phyloP scores from a whole-genome alignment of 2,329 filamentous ascomycete genomes.

The Ophiostoma piceae region DNA sequence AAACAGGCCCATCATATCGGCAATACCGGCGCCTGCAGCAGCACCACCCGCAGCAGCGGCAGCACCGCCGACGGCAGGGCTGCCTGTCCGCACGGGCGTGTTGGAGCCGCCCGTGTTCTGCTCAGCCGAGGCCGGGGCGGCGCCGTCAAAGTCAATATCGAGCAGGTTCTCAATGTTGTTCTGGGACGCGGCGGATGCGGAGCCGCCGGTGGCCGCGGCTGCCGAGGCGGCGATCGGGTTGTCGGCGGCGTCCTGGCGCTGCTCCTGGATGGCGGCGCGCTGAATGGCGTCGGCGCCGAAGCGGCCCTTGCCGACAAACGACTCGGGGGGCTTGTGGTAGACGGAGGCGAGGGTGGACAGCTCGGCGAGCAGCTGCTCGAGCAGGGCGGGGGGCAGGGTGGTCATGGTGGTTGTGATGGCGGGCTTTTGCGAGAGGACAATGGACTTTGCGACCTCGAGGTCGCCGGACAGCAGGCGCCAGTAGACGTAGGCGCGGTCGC shows the following conservation, averaged over 20 bases:
- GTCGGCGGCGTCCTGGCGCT: slow-evolving; percentile 83
- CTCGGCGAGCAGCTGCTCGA: slow-evolving; percentile 86
- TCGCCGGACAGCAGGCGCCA: slow-evolving; percentile 95
- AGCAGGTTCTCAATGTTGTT: slow-evolving; percentile 90
- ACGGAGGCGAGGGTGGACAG: slow-evolving; percentile 93
- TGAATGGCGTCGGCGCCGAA: slow-evolving; percentile 94
- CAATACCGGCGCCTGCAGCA: slow-evolving; percentile 42
- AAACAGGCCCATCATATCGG: slow-evolving; percentile 65
- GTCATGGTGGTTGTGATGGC: slow-evolving; percentile 92
- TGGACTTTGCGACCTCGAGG: slow-evolving; percentile 82
- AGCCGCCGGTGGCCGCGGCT: slow-evolving; percentile 54
- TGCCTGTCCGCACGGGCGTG: slow-evolving; percentile 64
- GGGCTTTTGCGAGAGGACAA: slow-evolving; percentile 89
- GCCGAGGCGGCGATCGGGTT: slow-evolving; percentile 87
- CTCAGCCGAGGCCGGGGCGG: slow-evolving; percentile 81
- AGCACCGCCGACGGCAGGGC: slow-evolving; percentile 44
- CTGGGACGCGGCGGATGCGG: slow-evolving; percentile 46
- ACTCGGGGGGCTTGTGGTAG: slow-evolving; percentile 96
- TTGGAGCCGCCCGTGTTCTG: slow-evolving; percentile 42
- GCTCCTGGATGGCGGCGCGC: slow-evolving; percentile 91
- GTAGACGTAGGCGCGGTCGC: slow-evolving; percentile 95
- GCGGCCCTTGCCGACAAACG: slow-evolving; percentile 93
- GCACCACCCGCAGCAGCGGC: slow-evolving; percentile 41
- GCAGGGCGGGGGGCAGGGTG: slow-evolving; percentile 71
- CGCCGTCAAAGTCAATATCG: slow-evolving; percentile 67